These are phyloP conservation scores for Hanseniaspora vineae DNA, from an alignment of 805 yeast species.

Conservation along the genomic window DNA sequence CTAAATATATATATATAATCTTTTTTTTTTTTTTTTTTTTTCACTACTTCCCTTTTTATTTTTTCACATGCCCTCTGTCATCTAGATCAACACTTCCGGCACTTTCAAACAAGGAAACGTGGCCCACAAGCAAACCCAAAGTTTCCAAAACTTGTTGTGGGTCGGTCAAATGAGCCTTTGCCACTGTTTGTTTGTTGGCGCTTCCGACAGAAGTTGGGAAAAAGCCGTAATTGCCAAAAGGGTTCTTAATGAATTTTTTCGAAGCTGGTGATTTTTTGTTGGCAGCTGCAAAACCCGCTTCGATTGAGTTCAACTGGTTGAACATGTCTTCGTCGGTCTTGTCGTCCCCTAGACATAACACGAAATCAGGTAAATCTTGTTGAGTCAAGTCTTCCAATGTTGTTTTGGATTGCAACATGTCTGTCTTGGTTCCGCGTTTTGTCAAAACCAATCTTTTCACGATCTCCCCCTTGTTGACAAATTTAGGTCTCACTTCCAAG, in stretches of 20 bases:
- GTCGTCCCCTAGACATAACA: constrained; percentile 89
- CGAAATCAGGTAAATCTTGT: constrained; percentile 62
- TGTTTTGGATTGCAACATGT: constrained; percentile 18
- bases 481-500: constrained; percentile 90
- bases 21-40: constrained; percentile 3
- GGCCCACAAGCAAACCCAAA: constrained; percentile 67
- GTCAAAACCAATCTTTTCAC: constrained; percentile 64
- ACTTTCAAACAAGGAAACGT: constrained; percentile 63
- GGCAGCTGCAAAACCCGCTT: constrained; percentile 18
- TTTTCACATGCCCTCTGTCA: constrained; percentile 55
- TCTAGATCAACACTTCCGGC: constrained; percentile 67
- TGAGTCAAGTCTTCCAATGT: constrained; percentile 18
- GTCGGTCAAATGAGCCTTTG: constrained; percentile 73
- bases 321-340: constrained; percentile 98
- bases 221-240: constrained; percentile 45
- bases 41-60: constrained; percentile 1
- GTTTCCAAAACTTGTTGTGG: constrained; percentile 79
- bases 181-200: constrained; percentile 73
- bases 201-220: constrained; percentile 90
- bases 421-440: constrained; percentile 45
- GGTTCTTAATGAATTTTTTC: constrained; percentile 25
- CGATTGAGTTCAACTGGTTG: constrained; percentile 53
- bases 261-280: constrained; percentile 31
- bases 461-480: constrained; percentile 94
- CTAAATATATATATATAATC: too few species aligned